Base-by-base conservation (phyloP, 352 stramenopile species). In the Blastocystis sp. region DNA sequence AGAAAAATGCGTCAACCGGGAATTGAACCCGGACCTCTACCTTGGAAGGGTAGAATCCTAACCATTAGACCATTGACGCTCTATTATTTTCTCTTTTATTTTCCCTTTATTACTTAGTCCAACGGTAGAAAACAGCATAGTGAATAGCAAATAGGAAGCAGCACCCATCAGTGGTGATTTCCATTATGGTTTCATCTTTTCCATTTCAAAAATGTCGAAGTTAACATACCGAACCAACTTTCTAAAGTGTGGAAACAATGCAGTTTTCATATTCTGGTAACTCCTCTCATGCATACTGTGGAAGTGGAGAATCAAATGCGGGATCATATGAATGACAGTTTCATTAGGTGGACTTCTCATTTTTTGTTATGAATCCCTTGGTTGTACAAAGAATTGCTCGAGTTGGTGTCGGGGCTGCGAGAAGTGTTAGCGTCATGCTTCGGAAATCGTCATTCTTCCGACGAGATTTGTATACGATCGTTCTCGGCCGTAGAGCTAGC, bases 41-140 rank as follows among this genome's bases (percentile, higher is more conserved):
- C 64, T 76, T 76, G 64, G 64, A 76, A 76, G 64, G 64, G 64
- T 76, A 76, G 64, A 76, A 76, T 76, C 64, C 64, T 76, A 76
- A 76, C 64, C 64, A 76, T 76, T 76, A 76, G 64, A 76, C 64
- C 64, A 76, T 76, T 76, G 64, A 76, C 64, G 64, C 64, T 76
- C 50, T 2, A 34, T 34, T 34, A 34, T 1, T 34, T 45, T 26
- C 5, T 45, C 59, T 23, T 37, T 68, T 26, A 37, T 45, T 37
- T 45, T 2, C 26, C 1, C 26, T 6, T 26, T 68, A 39, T 20
- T 26, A 1, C 1, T 39, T 26, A 68, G 9, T 1, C 1, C 59
- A 15, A 6, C 1, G 9, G 34, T 45, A 39, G 9, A 26, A 37
- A 37, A 11, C 11, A 11, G 59, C 9, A 26, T 15, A 37, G 26